These are phyloP conservation scores for Ceratocystis smalleyi DNA, from an alignment of 2,329 filamentous ascomycete genomes.

Conservation along the genomic window DNA sequence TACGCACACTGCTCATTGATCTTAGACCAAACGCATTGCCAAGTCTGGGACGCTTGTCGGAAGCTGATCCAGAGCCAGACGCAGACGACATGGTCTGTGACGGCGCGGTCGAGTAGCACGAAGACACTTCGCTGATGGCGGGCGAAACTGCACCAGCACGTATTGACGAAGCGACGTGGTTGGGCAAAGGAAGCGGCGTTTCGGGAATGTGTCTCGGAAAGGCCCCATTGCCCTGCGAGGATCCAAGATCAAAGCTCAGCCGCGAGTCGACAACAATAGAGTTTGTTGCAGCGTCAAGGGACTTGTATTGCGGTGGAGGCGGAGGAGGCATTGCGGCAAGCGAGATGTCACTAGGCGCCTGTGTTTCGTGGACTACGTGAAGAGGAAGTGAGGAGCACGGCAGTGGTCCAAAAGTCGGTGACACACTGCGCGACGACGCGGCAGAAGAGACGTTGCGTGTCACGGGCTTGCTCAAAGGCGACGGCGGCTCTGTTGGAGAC, in stretches of 20 bases:
- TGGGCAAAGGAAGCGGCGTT: background rate
- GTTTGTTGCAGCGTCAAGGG: conserved; percentile 4
- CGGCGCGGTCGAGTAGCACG: conserved; percentile 9
- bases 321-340: background rate
- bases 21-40: conserved; percentile 10
- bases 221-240: background rate
- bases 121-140: conserved; percentile 8
- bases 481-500: background rate
- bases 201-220: background rate
- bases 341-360: background rate
- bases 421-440: background rate
- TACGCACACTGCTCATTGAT: conserved; percentile 8
- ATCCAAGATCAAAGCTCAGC: conserved; percentile 12
- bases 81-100: background rate
- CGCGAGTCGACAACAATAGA: conserved; percentile 13
- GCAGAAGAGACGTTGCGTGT: background rate
- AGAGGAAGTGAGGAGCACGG: conserved; percentile 1
- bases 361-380: background rate
- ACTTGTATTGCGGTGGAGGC: conserved; percentile 4
- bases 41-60: conserved; percentile 2
- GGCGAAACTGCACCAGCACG: conserved; percentile 6
- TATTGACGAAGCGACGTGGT: background rate
- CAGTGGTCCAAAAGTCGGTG: background rate
- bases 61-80: background rate
- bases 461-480: background rate